A percentile compares a stretch with the other conserved stretches of the same genome.
These are phyloP conservation scores for Colletotrichum eremochloae DNA, from an alignment of 2,329 filamentous ascomycete species.

Conservation along the genomic window DNA sequence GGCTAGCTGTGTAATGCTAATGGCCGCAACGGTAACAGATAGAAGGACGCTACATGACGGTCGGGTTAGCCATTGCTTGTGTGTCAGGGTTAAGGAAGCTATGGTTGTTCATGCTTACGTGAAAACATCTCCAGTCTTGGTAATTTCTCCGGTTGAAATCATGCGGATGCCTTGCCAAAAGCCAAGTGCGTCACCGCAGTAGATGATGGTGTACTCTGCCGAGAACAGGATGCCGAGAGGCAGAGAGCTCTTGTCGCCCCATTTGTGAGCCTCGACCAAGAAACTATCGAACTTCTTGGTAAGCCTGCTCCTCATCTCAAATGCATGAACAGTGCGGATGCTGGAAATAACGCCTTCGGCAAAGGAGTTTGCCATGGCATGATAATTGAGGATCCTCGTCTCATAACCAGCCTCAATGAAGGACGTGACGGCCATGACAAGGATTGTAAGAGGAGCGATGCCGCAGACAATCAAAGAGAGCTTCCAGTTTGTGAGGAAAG, in stretches of 20 bases:
- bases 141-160: background rate
- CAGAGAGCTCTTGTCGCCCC: background rate
- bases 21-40: background rate
- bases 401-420: background rate
- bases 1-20: background rate
- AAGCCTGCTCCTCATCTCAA: background rate
- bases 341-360: background rate
- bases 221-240: background rate
- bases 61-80: background rate
- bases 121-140: background rate
- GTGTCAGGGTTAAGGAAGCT: background rate
- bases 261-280: background rate
- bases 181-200: background rate
- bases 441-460: background rate
- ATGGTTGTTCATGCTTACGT: background rate
- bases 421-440: background rate
- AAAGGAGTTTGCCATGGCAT: background rate
- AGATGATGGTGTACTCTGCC: background rate
- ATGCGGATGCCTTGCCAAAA: background rate
- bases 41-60: background rate
- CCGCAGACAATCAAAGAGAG: background rate
- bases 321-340: background rate
- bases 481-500: background rate
- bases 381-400: background rate
- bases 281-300: background rate